Conservation (phyloP, 208 protist genomes). For the Crithidia expoeki region DNA sequence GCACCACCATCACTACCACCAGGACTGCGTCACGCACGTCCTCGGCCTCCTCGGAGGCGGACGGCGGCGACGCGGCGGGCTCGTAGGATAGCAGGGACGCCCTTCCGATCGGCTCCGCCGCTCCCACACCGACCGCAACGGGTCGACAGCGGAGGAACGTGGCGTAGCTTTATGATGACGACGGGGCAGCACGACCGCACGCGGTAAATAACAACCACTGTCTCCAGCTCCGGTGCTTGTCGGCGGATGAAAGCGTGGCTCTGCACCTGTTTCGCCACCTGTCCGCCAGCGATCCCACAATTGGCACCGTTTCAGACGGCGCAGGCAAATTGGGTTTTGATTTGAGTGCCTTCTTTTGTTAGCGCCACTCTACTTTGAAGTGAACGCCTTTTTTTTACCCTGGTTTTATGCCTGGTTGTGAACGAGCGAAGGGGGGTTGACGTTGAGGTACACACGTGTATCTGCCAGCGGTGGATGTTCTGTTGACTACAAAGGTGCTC, state of each 20-base stretch:
- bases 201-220: conserved; percentile 7
- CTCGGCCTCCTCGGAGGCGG: neutral
- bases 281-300: conserved; percentile 7
- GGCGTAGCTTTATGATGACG: neutral
- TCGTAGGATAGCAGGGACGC: neutral
- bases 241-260: conserved; percentile 2
- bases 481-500: too few species aligned
- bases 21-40: too few species aligned
- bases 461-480: too few species aligned
- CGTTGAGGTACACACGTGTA: too few species aligned
- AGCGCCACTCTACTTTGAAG: too few species aligned
- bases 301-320: conserved; percentile 8
- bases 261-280: conserved; percentile 13
- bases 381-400: neutral
- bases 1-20: conserved; percentile 1
- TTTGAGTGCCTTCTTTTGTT: neutral
- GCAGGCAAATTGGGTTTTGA: neutral
- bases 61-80: neutral
- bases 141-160: conserved; percentile 3
- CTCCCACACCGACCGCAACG: neutral
- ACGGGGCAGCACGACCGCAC: neutral
- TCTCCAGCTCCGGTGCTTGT: conserved; percentile 9
- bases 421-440: too few species aligned
- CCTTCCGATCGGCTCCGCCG: neutral
- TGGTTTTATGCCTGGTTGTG: neutral